A percentile compares a stretch with the other conserved stretches of the same genome.
Evolutionary conservation across 176 grass and related monocot species (phyloP).

Genomic region (Aegilops sharonensis): DNA sequence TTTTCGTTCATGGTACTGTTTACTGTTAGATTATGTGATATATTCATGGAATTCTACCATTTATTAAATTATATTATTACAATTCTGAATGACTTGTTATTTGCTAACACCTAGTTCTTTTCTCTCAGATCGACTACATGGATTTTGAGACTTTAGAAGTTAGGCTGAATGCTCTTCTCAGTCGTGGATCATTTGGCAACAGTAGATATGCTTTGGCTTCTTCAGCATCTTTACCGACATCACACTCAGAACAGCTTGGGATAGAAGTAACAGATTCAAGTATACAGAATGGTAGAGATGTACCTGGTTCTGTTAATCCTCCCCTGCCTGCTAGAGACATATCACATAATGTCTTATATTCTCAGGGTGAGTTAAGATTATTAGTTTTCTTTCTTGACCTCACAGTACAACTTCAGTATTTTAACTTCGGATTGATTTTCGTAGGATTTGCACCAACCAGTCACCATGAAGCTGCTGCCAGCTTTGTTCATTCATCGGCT

Average conservation of each 20-base stretch:
- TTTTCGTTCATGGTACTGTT: background rate
- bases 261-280: slow-evolving; percentile 13
- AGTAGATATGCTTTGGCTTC: background rate
- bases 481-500: slow-evolving; percentile 28
- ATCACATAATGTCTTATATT: slow-evolving; percentile 20
- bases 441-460: slow-evolving; percentile 45
- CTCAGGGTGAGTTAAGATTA: slow-evolving; percentile 52
- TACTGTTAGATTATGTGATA: background rate
- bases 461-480: slow-evolving; percentile 29
- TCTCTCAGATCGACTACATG: slow-evolving; percentile 37
- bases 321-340: slow-evolving; percentile 10
- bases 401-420: background rate
- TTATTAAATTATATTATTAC: background rate
- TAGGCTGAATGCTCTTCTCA: slow-evolving; percentile 32
- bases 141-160: slow-evolving; percentile 31
- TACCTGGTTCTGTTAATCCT: slow-evolving; percentile 29
- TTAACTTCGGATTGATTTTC: slow-evolving; percentile 26
- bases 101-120: slow-evolving; percentile 24
- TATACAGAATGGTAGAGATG: slow-evolving; percentile 10
- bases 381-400: background rate
- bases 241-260: slow-evolving; percentile 24
- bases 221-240: slow-evolving; percentile 10
- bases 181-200: background rate
- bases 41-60: background rate
- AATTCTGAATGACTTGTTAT: slow-evolving; percentile 21